Base-by-base conservation (phyloP, 495 filamentous ascomycete genomes). In the Lentithecium fluviatile region DNA sequence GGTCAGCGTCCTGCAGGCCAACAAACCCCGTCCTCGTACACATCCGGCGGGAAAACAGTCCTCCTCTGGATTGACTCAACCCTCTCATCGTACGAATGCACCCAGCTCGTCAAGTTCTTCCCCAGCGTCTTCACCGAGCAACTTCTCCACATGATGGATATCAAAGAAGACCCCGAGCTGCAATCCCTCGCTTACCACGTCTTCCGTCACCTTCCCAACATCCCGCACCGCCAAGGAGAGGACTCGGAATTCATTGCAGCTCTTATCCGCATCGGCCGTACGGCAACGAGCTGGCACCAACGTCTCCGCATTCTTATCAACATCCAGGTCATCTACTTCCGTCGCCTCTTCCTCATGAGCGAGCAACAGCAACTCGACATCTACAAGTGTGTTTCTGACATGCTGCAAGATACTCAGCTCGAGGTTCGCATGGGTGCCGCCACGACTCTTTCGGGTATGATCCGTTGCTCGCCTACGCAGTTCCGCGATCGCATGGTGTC, bases 291-390 rank as follows among this genome's bases (percentile, higher is more conserved):
- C n/a, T 99, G 94, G 94, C 94, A 99, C 71, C 95, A 97, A 73
- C 89, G 94, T 21, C 80, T 99, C 37, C 85, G 94, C n/a, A 89
- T 95, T 24, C 84, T 97, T 65, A 95, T 99, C 76, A 97, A 97
- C 75, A 97, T 99, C 80, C 94, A 99, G 73, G 93, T 97, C 68
- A 87, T 99, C 70, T 99, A 96, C 78, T 99, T 97, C 84, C 89
- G 94, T 42, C 88, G 91, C 26, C 80, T 99, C 23, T 99, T 99
- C 81, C 78, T 97, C n/a, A 88, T 95, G 64, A 84, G 85, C n/a
- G 75, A 78, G 10, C 72, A 78, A 15, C 84, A 95, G 68, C 88
- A 94, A 56, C 80, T 90, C 60, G 81, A 81, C 47, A 83, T 99
- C 13, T 95, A 96, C 70, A 85, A 88, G 46, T 92, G 90, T 60